Percentiles rank a stretch among this genome's conserved stretches.
phyloP scores from a whole-genome alignment of 164 flowering plant species.

The Amborella trichopoda region DNA sequence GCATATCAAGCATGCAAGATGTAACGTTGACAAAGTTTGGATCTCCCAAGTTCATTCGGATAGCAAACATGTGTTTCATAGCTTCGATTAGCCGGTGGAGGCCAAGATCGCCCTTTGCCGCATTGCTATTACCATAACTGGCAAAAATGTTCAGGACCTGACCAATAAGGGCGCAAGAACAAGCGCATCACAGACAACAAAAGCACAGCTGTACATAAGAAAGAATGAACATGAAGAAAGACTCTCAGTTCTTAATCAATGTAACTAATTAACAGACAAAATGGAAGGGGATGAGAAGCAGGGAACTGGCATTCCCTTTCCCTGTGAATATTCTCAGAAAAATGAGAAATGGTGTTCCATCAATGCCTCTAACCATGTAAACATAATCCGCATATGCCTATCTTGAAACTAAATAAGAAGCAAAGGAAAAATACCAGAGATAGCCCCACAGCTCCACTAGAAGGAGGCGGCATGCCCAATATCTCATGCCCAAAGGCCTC shows the following conservation, averaged over 20 bases:
- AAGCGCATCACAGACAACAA: too few relatives aligned
- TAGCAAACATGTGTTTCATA: constrained; percentile 76
- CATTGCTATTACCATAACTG: constrained; percentile 43
- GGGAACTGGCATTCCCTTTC: too few relatives aligned
- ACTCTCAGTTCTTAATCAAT: too few relatives aligned
- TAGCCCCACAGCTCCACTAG: constrained; percentile 84
- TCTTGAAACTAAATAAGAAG: not conserved
- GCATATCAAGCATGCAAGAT: constrained; percentile 42
- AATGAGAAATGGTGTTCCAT: too few relatives aligned
- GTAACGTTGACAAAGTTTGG: constrained; percentile 51
- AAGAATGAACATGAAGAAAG: too few relatives aligned
- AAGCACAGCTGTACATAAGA: too few relatives aligned
- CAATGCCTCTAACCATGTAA: too few relatives aligned
- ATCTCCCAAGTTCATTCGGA: constrained; percentile 88
- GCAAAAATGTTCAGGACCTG: constrained; percentile 74
- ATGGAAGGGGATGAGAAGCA: too few relatives aligned
- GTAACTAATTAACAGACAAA: too few relatives aligned
- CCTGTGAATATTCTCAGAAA: too few relatives aligned
- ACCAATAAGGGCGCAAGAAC: too few relatives aligned
- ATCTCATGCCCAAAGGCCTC: constrained; percentile 62
- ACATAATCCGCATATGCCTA: not conserved
- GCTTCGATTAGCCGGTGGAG: constrained; percentile 82
- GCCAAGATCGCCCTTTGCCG: constrained; percentile 49
- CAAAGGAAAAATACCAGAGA: constrained; percentile 40
- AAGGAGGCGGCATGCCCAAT: constrained; percentile 95